Conservation (phyloP, 1,284 basidiomycete species). For the Apiotrichum veenhuisii region DNA sequence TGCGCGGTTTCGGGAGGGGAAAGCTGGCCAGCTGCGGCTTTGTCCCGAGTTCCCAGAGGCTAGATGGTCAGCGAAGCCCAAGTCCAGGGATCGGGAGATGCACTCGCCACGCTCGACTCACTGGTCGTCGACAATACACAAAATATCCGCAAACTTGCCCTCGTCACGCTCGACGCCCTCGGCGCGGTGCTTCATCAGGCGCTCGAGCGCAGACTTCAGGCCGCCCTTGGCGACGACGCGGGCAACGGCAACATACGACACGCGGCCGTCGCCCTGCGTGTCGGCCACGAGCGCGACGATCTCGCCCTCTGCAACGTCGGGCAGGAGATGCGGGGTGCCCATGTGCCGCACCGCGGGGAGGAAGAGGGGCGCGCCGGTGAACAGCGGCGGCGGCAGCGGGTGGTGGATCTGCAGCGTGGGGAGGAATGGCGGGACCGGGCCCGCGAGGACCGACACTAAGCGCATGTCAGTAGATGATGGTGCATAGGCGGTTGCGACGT, state of each 20-base stretch:
- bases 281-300: constrained; percentile 36
- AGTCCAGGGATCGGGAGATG: too few relatives aligned
- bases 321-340: constrained; percentile 34
- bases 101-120: too few relatives aligned
- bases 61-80: constrained; percentile 15
- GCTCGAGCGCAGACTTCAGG: constrained; percentile 35
- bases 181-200: constrained; percentile 20
- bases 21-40: constrained; percentile 31
- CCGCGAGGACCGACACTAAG: constrained; percentile 47
- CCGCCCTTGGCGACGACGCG: constrained; percentile 40
- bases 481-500: constrained; percentile 7
- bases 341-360: constrained; percentile 45
- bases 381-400: constrained; percentile 44
- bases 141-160: constrained; percentile 45
- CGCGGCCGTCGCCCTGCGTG: constrained; percentile 20
- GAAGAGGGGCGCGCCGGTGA: constrained; percentile 54
- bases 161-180: constrained; percentile 38
- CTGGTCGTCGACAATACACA: constrained; percentile 47
- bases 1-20: constrained; percentile 25
- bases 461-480: background rate
- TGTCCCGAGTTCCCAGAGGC: constrained; percentile 44
- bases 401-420: constrained; percentile 42
- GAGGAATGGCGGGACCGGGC: constrained; percentile 25
- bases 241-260: constrained; percentile 42
- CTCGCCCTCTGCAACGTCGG: constrained; percentile 35